A percentile compares a stretch with the other conserved stretches of the same genome.
Conservation (phyloP, 2,329 filamentous ascomycete genomes). For the Cadophora gregata region DNA sequence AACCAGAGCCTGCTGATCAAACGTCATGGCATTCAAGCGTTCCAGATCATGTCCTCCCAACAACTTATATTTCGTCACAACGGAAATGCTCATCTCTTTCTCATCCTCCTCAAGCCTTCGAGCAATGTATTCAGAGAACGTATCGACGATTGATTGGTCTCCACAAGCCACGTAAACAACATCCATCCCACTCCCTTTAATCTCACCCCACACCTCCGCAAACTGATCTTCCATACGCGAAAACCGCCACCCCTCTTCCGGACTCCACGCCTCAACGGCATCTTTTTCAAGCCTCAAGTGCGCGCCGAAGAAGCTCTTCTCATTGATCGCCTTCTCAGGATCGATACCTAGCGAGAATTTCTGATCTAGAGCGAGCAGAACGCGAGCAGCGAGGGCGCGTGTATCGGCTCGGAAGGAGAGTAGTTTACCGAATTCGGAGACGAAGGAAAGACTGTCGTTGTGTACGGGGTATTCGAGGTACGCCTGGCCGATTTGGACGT, state of each 20-base stretch:
- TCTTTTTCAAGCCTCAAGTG: conserved; percentile 35
- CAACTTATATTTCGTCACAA: conserved; percentile 5
- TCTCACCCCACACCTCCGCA: not conserved
- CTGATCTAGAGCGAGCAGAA: not conserved
- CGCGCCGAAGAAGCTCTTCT: conserved; percentile 27
- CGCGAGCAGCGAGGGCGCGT: not conserved
- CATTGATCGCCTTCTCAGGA: conserved; percentile 25
- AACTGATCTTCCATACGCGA: conserved; percentile 37
- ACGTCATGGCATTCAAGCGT: conserved; percentile 46
- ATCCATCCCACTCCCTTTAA: not conserved
- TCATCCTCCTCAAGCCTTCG: not conserved
- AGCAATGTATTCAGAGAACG: not conserved
- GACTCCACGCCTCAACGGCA: conserved; percentile 11
- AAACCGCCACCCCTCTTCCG: not conserved
- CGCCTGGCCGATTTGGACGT: conserved; percentile 38
- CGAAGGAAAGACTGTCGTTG: conserved; percentile 44
- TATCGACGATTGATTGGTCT: not conserved
- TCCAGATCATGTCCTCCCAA: conserved; percentile 40
- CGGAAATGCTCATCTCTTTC: not conserved
- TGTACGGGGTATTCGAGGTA: conserved; percentile 47
- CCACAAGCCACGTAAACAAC: conserved; percentile 14
- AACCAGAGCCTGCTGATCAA: conserved; percentile 54
- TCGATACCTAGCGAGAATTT: not conserved
- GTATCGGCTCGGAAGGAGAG: conserved; percentile 37
- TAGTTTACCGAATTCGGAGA: conserved; percentile 47